Conservation (phyloP, 768 basidiomycete species). For the Amanita brunnescens region DNA sequence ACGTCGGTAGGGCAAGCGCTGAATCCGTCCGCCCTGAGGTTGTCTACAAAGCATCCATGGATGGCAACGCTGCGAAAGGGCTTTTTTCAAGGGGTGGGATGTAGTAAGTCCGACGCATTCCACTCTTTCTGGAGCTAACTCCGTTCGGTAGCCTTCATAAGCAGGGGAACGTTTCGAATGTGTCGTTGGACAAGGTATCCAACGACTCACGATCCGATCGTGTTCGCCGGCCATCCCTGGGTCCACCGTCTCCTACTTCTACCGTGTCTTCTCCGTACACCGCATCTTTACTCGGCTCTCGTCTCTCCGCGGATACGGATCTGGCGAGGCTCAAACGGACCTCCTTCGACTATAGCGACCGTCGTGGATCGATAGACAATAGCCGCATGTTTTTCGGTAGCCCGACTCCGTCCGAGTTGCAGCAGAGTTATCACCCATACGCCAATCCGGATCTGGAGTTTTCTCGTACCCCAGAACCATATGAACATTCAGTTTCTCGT, state of each 20-base stretch:
- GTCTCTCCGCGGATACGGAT: not conserved
- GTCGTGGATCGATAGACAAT: constrained; percentile 5
- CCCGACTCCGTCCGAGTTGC: constrained; percentile 18
- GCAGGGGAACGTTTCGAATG: constrained; percentile 51
- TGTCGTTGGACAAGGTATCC: constrained; percentile 35
- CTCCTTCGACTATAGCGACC: not conserved
- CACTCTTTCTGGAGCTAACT: constrained; percentile 1
- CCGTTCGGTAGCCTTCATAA: constrained; percentile 39
- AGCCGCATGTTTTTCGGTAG: constrained; percentile 10
- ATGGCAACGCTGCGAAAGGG: constrained; percentile 16
- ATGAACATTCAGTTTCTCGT: constrained; percentile 13
- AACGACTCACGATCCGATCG: constrained; percentile 23
- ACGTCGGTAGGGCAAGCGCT: constrained; percentile 45
- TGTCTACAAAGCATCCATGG: constrained; percentile 45
- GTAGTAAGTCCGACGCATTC: constrained; percentile 38
- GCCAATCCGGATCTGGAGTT: constrained; percentile 67
- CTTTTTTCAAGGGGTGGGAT: constrained; percentile 45
- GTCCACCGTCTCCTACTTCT: constrained; percentile 23
- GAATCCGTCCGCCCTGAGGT: constrained; percentile 52
- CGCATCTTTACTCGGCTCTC: not conserved
- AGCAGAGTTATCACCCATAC: constrained; percentile 58
- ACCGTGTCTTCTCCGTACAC: not conserved
- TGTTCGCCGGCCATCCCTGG: constrained; percentile 36
- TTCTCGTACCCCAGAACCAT: constrained; percentile 26
- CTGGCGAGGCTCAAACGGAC: not conserved